Conservation (phyloP, 345 rosid species). For the Pistacia atlantica region DNA sequence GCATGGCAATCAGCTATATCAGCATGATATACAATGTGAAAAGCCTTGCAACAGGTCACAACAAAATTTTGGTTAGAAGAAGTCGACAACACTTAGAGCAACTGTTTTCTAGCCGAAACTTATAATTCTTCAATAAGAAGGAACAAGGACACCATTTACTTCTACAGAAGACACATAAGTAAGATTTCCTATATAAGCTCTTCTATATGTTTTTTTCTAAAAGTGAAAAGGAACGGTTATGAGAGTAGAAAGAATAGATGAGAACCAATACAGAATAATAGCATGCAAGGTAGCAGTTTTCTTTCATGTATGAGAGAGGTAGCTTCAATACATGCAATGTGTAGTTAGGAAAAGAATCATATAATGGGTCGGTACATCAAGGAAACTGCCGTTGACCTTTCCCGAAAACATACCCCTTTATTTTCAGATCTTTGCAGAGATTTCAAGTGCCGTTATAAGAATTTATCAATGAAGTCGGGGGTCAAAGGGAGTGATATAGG, state of each 20-base stretch:
- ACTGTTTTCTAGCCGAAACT: background rate
- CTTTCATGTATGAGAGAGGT: background rate
- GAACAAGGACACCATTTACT: background rate
- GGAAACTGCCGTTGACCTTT: background rate
- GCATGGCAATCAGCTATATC: background rate
- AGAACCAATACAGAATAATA: background rate
- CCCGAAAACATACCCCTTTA: background rate
- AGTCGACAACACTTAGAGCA: background rate
- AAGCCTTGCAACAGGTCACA: background rate
- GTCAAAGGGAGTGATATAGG: background rate
- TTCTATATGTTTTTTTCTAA: background rate
- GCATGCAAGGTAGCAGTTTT: background rate
- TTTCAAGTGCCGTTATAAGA: too few species aligned
- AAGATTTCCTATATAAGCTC: background rate
- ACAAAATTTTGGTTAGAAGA: background rate
- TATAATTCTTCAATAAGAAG: background rate
- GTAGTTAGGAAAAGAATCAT: background rate
- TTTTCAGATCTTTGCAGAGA: too few species aligned
- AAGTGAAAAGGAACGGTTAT: background rate
- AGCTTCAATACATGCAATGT: background rate
- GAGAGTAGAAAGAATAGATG: background rate
- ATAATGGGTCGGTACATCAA: background rate
- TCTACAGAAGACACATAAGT: background rate
- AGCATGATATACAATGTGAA: conserved; percentile 4
- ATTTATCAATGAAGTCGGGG: too few species aligned